These are phyloP conservation scores for Penicillium sp. DNA, from an alignment of 2,329 filamentous ascomycete species.

Conservation along the genomic window DNA sequence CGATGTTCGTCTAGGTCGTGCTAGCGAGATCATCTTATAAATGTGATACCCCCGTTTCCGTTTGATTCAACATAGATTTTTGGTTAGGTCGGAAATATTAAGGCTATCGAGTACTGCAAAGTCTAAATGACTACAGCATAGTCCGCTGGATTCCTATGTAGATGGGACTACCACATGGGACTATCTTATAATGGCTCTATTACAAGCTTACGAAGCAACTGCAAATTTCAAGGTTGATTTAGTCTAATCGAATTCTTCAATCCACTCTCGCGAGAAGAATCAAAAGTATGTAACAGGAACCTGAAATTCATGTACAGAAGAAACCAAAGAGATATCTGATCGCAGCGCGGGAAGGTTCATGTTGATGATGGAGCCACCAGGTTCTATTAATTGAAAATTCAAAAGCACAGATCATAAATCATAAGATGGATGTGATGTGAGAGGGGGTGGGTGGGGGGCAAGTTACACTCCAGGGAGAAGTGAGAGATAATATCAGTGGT, in stretches of 20 bases:
- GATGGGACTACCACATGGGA: background rate
- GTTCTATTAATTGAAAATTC: background rate
- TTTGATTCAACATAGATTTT: background rate
- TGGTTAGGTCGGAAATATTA: no score
- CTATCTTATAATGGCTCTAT: background rate
- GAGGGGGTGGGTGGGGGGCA: slow-evolving; percentile 7
- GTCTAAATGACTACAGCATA: background rate
- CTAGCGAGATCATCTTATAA: slow-evolving; percentile 24
- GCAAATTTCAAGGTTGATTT: background rate
- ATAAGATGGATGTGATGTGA: slow-evolving; percentile 19
- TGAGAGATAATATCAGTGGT: slow-evolving; percentile 15
- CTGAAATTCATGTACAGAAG: slow-evolving; percentile 23
- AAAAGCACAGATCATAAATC: slow-evolving; percentile 30
- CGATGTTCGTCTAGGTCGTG: background rate
- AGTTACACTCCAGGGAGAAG: background rate
- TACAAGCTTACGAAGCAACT: background rate
- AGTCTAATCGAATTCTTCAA: slow-evolving; percentile 1
- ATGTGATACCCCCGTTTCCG: slow-evolving; percentile 27
- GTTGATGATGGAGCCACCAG: slow-evolving; percentile 14
- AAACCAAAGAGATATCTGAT: background rate
- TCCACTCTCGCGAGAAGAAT: slow-evolving; percentile 5
- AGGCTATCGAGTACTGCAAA: background rate
- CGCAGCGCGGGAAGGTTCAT: background rate
- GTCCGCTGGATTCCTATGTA: background rate
- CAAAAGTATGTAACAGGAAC: slow-evolving; percentile 14